Conservation (phyloP, 2,329 filamentous ascomycete genomes). For the Lizonia empirigonia region DNA sequence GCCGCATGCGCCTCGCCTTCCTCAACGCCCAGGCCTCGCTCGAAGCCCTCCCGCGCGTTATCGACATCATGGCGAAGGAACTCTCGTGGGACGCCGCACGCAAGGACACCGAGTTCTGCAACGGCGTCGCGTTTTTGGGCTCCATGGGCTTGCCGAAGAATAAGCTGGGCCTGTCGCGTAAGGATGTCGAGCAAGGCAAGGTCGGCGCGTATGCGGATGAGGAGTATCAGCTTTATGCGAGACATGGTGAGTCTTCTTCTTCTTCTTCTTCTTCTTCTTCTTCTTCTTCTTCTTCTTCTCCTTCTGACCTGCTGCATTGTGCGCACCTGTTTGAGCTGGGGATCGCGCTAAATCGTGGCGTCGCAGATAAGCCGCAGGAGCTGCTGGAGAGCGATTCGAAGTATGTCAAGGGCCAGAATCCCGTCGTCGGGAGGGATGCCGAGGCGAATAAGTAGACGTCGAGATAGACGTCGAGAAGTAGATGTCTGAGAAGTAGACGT, state of each 20-base stretch:
- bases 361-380: slow-evolving; percentile 60
- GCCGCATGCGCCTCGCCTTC: slow-evolving; percentile 84
- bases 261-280: too few relatives aligned
- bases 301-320: slow-evolving; percentile 16
- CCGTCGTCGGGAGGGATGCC: slow-evolving; percentile 51
- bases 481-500: too few relatives aligned
- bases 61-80: slow-evolving; percentile 88
- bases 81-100: slow-evolving; percentile 75
- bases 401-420: slow-evolving; percentile 53
- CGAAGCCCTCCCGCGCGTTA: slow-evolving; percentile 81
- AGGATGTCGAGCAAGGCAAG: slow-evolving; percentile 63
- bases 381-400: slow-evolving; percentile 58
- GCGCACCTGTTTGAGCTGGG: slow-evolving; percentile 30
- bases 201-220: slow-evolving; percentile 53
- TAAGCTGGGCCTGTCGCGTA: slow-evolving; percentile 60
- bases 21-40: slow-evolving; percentile 89
- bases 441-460: slow-evolving; percentile 56
- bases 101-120: slow-evolving; percentile 80
- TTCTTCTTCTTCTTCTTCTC: too few relatives aligned
- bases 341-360: slow-evolving; percentile 28
- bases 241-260: slow-evolving; percentile 56
- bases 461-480: too few relatives aligned
- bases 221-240: slow-evolving; percentile 56
- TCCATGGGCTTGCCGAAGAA: slow-evolving; percentile 67
- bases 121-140: slow-evolving; percentile 64